Evolutionary conservation across 2,329 filamentous ascomycete genomes (phyloP).

Genomic region (Sarocladium kiliense): DNA sequence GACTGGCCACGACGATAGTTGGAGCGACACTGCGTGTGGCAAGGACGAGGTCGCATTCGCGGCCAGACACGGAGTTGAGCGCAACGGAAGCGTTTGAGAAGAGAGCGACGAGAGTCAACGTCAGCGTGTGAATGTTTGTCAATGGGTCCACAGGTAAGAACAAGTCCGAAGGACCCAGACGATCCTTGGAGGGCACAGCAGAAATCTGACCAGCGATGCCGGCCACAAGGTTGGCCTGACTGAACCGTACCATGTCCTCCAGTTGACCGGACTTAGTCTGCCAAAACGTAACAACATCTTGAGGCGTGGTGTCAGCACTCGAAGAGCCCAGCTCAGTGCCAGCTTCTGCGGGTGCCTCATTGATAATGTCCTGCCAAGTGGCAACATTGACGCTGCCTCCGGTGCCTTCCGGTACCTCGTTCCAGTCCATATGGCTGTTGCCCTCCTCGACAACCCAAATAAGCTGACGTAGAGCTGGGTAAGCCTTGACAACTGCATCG

Average conservation of each 20-base stretch:
- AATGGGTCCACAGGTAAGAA: constrained; percentile 83
- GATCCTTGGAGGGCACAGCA: constrained; percentile 68
- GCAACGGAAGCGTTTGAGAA: constrained; percentile 81
- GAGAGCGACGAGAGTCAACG: constrained; percentile 74
- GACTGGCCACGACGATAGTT: constrained; percentile 75
- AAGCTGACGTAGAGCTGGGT: constrained; percentile 67
- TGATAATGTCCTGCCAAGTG: constrained; percentile 90
- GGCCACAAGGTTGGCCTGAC: constrained; percentile 79
- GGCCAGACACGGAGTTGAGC: constrained; percentile 80
- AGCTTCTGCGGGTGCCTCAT: constrained; percentile 57
- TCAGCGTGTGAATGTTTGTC: constrained; percentile 71
- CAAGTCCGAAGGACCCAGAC: constrained; percentile 68
- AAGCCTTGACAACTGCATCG: constrained; percentile 62
- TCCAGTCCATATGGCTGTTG: constrained; percentile 93
- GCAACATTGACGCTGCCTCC: constrained; percentile 71
- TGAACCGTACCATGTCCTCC: constrained; percentile 76
- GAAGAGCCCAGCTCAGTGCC: constrained; percentile 60
- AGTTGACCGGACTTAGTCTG: constrained; percentile 43
- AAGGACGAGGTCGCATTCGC: constrained; percentile 63
- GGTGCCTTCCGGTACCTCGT: constrained; percentile 73
- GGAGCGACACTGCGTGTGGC: constrained; percentile 72
- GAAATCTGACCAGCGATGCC: constrained; percentile 74
- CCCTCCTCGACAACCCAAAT: constrained; percentile 92
- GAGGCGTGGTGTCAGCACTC: constrained; percentile 43
- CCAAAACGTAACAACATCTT: constrained; percentile 64